Conservation (phyloP, 768 basidiomycete genomes). For the Suillus variegatus region DNA sequence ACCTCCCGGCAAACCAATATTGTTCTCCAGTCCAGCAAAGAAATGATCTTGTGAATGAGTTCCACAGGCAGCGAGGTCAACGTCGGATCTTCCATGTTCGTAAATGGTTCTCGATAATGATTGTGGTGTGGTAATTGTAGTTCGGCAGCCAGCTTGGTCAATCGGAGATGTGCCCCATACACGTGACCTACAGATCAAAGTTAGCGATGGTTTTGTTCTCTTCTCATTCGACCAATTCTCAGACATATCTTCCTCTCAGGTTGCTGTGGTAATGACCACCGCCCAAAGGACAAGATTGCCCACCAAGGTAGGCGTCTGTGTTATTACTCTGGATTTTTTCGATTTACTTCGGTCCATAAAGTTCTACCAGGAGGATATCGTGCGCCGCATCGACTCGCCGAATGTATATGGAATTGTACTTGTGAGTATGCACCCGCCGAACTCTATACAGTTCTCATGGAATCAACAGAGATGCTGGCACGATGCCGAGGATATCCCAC, state of each 20-base stretch:
- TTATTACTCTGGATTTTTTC: not conserved
- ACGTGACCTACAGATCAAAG: constrained; percentile 22
- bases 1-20: constrained; percentile 32
- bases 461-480: constrained; percentile 81
- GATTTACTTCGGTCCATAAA: constrained; percentile 21
- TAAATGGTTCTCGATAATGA: not conserved
- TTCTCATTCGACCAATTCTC: constrained; percentile 5
- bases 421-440: constrained; percentile 39
- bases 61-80: constrained; percentile 25
- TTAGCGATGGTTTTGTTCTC: constrained; percentile 2
- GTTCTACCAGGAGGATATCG: constrained; percentile 73
- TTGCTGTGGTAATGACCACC: constrained; percentile 26
- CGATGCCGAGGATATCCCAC: constrained; percentile 72
- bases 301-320: constrained; percentile 33
- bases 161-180: not conserved
- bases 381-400: constrained; percentile 45
- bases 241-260: not conserved
- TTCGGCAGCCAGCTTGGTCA: not conserved
- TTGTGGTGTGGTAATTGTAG: not conserved
- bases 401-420: constrained; percentile 61
- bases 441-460: constrained; percentile 11
- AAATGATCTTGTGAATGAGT: constrained; percentile 24
- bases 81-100: constrained; percentile 5
- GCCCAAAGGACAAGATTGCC: constrained; percentile 22
- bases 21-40: constrained; percentile 21